Base-by-base conservation (phyloP, 768 basidiomycete genomes). In the Dioszegia crocea region DNA sequence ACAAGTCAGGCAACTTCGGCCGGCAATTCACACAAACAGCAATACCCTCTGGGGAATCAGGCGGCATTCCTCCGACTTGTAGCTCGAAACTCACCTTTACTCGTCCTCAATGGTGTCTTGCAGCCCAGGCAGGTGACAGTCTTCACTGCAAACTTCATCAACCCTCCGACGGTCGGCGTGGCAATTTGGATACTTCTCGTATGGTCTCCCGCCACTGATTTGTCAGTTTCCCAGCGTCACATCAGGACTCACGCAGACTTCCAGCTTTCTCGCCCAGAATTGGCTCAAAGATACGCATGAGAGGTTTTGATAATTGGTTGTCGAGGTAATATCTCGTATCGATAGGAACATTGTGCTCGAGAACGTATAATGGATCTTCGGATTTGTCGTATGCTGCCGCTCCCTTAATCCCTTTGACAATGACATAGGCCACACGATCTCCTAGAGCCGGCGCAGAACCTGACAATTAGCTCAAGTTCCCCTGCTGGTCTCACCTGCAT, bases 131-230 rank as follows among this genome's bases (percentile, higher is more conserved):
- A 99, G 1, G 91, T 99, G 2, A 88, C 84, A 0, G 89, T 94
- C 79, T 92, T 94, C 27, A 97, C 91, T 0, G 93, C 92, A 69
- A 97, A 99, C 76, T 94, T 97, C 96, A 99, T 99, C 53, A 99
- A 77, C 24, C 96, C 96, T 17, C 96, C 96, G 10, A 91, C 84
- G 0, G 91, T 93, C 0, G 96, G 96, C 0, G 96, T 98, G 4
- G 93, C 92, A 50, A 98, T 97, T 63, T 91, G 86, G 47, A 99
- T 96, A 0, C 91, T 86, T 29, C 96, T 82, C 2, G 96, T 98
- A 70, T 99, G 96, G 66, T 94, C 92, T 2, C 96, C 96, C 24
- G 90, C 87, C 47, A 99, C 94, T 98, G n/a, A 64, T 3, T 50
- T 31, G 56, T 38, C 36, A 38, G 36, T 38, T 30, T n/a, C n/a